Evolutionary conservation across 2,329 filamentous ascomycete species (phyloP).

Genomic region (Verticillium dahliae): DNA sequence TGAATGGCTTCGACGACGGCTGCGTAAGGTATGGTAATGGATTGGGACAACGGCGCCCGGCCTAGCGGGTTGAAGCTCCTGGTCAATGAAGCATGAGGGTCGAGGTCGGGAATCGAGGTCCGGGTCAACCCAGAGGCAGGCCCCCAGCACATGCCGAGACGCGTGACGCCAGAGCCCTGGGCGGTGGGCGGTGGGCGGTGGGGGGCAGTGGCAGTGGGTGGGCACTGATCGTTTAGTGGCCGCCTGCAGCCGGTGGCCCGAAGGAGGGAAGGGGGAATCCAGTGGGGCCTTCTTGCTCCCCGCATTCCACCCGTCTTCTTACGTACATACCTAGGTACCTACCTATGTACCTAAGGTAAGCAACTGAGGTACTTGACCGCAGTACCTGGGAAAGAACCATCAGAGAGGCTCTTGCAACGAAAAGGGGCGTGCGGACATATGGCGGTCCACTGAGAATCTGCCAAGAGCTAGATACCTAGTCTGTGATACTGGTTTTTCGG

Average conservation of each 20-base stretch:
- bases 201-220: background rate
- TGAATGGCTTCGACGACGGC: too few relatives aligned
- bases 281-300: background rate
- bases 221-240: slow-evolving; percentile 2
- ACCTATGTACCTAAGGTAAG: too few relatives aligned
- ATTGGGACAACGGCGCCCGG: background rate
- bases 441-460: too few relatives aligned
- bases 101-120: background rate
- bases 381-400: too few relatives aligned
- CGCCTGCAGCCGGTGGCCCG: slow-evolving; percentile 10
- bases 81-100: background rate
- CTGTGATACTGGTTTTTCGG: too few relatives aligned
- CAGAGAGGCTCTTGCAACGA: too few relatives aligned
- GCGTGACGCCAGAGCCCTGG: background rate
- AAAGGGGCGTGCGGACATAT: too few relatives aligned
- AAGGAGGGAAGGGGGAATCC: background rate
- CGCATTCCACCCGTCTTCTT: background rate
- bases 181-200: background rate
- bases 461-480: too few relatives aligned
- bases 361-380: too few relatives aligned
- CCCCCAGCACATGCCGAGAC: background rate
- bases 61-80: background rate
- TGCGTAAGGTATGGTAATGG: background rate
- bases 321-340: too few relatives aligned
- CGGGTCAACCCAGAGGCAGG: background rate